phyloP scores from a whole-genome alignment of 202 grass and related monocot species.

The Sporobolus alterniflorus region DNA sequence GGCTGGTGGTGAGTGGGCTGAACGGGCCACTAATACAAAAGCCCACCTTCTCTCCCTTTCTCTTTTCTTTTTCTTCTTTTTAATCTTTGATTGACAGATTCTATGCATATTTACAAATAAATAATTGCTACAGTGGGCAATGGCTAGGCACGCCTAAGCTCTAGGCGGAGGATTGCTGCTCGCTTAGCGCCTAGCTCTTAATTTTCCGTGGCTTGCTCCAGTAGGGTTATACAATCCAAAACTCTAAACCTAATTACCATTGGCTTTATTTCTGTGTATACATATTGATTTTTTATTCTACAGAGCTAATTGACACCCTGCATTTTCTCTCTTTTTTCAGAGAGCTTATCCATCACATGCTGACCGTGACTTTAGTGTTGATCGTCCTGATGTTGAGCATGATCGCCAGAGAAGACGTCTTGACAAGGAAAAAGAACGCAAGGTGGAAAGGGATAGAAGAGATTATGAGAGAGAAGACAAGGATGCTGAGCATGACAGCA shows the following conservation, averaged over 20 bases:
- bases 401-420: conserved; percentile 73
- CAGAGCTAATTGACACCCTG: conserved; percentile 15
- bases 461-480: conserved; percentile 88
- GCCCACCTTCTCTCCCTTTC: no score
- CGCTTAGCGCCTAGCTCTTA: no score
- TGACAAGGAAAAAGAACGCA: conserved; percentile 90
- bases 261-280: conserved; percentile 7
- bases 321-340: conserved; percentile 47
- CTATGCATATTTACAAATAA: no score
- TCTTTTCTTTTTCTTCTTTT: no score
- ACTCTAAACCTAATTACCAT: background rate
- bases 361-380: conserved; percentile 82
- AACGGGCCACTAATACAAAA: no score
- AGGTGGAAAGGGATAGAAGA: conserved; percentile 76
- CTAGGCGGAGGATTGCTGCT: no score
- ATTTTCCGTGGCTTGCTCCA: no score
- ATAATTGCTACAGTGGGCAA: no score
- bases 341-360: conserved; percentile 64
- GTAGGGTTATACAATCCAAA: background rate
- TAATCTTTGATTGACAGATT: no score
- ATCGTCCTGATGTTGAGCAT: conserved; percentile 89
- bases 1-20: no score
- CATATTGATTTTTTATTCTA: background rate
- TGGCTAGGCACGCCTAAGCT: no score
- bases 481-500: conserved; percentile 80